phyloP scores from a whole-genome alignment of 306 rosid species.

The Castanea crenata region DNA sequence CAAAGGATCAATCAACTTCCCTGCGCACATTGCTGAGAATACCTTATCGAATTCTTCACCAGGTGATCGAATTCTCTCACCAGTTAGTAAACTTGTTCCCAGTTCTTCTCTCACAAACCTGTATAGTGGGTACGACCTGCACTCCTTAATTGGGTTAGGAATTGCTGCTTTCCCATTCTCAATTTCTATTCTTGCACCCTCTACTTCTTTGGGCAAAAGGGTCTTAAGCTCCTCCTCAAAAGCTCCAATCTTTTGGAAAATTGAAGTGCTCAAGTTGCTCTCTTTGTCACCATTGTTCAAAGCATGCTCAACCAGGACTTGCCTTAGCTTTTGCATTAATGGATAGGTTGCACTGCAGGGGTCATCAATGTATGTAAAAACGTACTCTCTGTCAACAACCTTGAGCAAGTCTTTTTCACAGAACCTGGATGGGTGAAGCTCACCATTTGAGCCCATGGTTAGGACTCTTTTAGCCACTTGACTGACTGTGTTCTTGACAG shows the following conservation, averaged over 20 bases:
- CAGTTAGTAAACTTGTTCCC: conserved; percentile 66
- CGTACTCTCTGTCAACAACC: conserved; percentile 68
- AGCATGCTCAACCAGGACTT: conserved; percentile 80
- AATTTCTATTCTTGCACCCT: conserved; percentile 44
- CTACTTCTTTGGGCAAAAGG: conserved; percentile 77
- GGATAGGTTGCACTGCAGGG: conserved; percentile 79
- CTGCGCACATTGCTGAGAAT: conserved; percentile 65
- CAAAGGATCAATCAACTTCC: conserved; percentile 71
- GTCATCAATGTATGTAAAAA: conserved; percentile 71
- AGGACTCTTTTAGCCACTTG: conserved; percentile 69
- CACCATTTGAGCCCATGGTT: conserved; percentile 59
- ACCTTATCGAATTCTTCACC: conserved; percentile 90
- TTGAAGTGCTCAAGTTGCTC: conserved; percentile 47
- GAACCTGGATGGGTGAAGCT: conserved; percentile 78
- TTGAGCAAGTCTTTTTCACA: conserved; percentile 73
- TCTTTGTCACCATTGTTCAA: conserved; percentile 63
- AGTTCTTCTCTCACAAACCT: conserved; percentile 67
- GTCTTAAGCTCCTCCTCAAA: conserved; percentile 73
- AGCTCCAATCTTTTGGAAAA: conserved; percentile 68
- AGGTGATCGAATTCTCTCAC: conserved; percentile 73
- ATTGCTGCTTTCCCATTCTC: conserved; percentile 60
- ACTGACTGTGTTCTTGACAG: conserved; percentile 58
- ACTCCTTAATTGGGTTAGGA: conserved; percentile 61
- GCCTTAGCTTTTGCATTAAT: conserved; percentile 72
- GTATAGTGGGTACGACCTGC: conserved; percentile 85